phyloP scores from a whole-genome alignment of 768 basidiomycete genomes.

The Hygrophoropsis aurantiaca region DNA sequence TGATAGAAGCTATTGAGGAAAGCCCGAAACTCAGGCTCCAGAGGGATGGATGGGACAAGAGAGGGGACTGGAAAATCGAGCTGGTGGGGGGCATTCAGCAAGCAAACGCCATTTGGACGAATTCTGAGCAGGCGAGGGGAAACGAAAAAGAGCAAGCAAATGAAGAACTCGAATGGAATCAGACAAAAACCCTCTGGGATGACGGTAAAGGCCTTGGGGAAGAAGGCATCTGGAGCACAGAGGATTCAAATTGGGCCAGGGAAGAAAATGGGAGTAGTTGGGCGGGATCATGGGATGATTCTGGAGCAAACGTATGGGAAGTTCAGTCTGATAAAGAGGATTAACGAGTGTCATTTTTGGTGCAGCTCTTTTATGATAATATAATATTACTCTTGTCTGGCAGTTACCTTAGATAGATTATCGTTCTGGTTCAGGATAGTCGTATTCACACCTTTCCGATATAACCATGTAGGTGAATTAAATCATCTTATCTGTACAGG shows the following conservation, averaged over 20 bases:
- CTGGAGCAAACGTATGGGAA: background rate
- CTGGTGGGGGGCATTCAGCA: constrained; percentile 21
- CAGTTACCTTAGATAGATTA: too few relatives aligned
- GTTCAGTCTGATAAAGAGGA: background rate
- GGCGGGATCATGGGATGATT: background rate
- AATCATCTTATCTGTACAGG: too few relatives aligned
- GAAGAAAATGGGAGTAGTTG: too few relatives aligned
- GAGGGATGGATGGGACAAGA: constrained; percentile 15
- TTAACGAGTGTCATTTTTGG: background rate
- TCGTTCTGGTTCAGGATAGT: too few relatives aligned
- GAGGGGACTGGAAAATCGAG: constrained; percentile 30
- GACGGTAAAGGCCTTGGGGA: constrained; percentile 16
- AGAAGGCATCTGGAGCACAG: background rate
- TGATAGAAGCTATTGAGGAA: constrained; percentile 24
- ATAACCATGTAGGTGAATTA: too few relatives aligned
- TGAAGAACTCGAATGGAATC: constrained; percentile 17
- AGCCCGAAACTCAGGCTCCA: constrained; percentile 22
- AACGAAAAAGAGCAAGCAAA: constrained; percentile 16
- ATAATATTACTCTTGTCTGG: too few relatives aligned
- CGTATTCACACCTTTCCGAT: too few relatives aligned
- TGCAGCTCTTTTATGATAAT: too few relatives aligned
- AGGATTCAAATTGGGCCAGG: background rate
- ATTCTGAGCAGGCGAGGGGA: constrained; percentile 7
- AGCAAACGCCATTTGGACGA: background rate
- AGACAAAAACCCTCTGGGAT: constrained; percentile 23